Conservation (phyloP, 164 flowering plant genomes). For the Tinospora cordifolia region DNA sequence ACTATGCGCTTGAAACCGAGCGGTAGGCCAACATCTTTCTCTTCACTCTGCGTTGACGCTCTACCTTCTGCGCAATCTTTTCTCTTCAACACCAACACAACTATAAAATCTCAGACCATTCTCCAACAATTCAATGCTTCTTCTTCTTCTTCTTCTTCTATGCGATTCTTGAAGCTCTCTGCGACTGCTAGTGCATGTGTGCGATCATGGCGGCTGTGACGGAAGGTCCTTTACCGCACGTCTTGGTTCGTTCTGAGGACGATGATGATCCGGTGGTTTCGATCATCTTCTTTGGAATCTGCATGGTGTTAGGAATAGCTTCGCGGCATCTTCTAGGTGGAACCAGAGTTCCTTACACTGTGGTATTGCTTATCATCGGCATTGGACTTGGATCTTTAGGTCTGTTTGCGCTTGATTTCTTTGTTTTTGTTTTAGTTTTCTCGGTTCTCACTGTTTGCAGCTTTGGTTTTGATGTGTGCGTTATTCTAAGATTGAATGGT, state of each 20-base stretch:
- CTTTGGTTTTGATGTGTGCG: not conserved
- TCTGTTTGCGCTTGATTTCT: conserved; percentile 15
- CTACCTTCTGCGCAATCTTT: too few relatives aligned
- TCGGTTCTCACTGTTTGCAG: not conserved
- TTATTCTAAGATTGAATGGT: not conserved
- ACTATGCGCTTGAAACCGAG: too few relatives aligned
- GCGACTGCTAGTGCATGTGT: not conserved
- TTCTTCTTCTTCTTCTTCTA: not conserved
- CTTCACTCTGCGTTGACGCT: too few relatives aligned
- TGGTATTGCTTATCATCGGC: conserved; percentile 76
- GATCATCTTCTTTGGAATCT: conserved; percentile 61
- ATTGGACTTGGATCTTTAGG: conserved; percentile 79
- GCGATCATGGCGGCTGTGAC: conserved; percentile 24
- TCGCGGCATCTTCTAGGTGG: conserved; percentile 75
- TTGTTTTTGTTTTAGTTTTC: not conserved
- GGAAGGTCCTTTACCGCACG: conserved; percentile 22
- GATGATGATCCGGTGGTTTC: conserved; percentile 44
- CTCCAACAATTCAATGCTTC: not conserved
- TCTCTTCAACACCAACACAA: too few relatives aligned
- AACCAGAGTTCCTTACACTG: conserved; percentile 88
- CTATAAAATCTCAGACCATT: too few relatives aligned
- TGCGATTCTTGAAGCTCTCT: not conserved
- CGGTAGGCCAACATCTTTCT: too few relatives aligned
- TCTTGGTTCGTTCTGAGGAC: conserved; percentile 20
- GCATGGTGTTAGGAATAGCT: conserved; percentile 71